Evolutionary conservation across 129 eudicot species (phyloP).

Genomic region (Artemisia argyi): DNA sequence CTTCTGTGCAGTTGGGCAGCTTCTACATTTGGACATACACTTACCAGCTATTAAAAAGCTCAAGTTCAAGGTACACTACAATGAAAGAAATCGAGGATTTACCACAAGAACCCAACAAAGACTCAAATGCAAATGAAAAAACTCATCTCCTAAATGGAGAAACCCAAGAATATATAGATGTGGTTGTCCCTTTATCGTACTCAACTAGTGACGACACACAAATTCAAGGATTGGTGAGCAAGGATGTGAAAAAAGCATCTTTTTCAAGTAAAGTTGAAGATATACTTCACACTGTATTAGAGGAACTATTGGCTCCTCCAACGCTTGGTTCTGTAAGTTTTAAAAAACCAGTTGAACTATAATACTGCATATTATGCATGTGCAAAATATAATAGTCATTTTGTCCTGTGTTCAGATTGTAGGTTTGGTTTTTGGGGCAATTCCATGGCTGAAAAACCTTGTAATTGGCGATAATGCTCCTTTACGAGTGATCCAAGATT

Average conservation of each 20-base stretch:
- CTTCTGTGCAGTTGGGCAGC: slow-evolving; percentile 63
- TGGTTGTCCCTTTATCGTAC: slow-evolving; percentile 39
- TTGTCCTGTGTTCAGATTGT: slow-evolving; percentile 37
- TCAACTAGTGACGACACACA: slow-evolving; percentile 23
- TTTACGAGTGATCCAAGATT: slow-evolving; percentile 68
- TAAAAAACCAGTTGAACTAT: not conserved
- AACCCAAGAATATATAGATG: slow-evolving; percentile 27
- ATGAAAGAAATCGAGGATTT: slow-evolving; percentile 34
- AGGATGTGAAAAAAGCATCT: slow-evolving; percentile 21
- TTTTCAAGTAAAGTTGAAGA: slow-evolving; percentile 40
- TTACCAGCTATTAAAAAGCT: slow-evolving; percentile 58
- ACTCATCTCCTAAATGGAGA: slow-evolving; percentile 51
- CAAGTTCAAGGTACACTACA: slow-evolving; percentile 38
- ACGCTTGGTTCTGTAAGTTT: slow-evolving; percentile 72
- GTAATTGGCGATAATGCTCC: slow-evolving; percentile 70
- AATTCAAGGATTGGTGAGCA: slow-evolving; percentile 31
- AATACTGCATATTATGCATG: not conserved
- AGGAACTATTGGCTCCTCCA: slow-evolving; percentile 86
- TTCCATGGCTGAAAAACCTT: slow-evolving; percentile 59
- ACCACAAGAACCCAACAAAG: slow-evolving; percentile 49
- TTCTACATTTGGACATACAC: slow-evolving; percentile 81
- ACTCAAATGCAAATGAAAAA: slow-evolving; percentile 49
- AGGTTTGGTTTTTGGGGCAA: slow-evolving; percentile 67
- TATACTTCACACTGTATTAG: slow-evolving; percentile 39
- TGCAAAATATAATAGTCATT: not conserved